Percentiles rank a stretch among this genome's conserved stretches.
These are phyloP conservation scores for Saprolegnia parasitica DNA, from an alignment of 352 stramenopile species.

Conservation along the genomic window DNA sequence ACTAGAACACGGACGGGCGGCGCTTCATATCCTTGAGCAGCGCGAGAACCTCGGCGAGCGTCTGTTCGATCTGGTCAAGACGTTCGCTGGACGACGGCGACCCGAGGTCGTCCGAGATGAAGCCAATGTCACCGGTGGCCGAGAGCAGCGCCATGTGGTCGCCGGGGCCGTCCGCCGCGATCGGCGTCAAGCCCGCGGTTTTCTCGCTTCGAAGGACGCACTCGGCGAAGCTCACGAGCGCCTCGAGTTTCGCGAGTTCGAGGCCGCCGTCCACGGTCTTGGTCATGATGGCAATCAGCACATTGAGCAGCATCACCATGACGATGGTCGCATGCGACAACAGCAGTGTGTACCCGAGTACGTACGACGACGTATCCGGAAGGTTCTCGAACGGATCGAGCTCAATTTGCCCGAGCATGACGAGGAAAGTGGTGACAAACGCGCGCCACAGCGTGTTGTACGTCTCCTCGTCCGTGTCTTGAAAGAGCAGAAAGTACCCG, in stretches of 20 bases:
- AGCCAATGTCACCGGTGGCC: background rate
- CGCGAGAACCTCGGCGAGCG: background rate
- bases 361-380: background rate
- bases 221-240: conserved; percentile 17
- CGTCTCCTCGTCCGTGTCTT: background rate
- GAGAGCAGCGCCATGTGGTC: background rate
- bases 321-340: conserved; percentile 18
- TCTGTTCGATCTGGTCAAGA: background rate
- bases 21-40: background rate
- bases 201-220: conserved; percentile 21
- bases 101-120: background rate
- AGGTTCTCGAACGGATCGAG: background rate
- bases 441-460: conserved; percentile 17
- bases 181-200: background rate
- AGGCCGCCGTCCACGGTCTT: conserved; percentile 14
- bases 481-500: conserved; percentile 9
- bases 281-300: conserved; percentile 19
- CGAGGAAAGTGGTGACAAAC: too few relatives aligned
- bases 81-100: background rate
- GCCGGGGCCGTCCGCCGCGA: background rate
- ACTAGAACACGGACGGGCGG: too few relatives aligned
- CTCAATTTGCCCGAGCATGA: too few relatives aligned
- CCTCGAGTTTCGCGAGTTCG: conserved; percentile 2
- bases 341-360: background rate
- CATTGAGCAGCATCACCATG: conserved; percentile 13